Evolutionary conservation across 495 filamentous ascomycete species (phyloP).

Genomic region (Penicillium waksmanii): DNA sequence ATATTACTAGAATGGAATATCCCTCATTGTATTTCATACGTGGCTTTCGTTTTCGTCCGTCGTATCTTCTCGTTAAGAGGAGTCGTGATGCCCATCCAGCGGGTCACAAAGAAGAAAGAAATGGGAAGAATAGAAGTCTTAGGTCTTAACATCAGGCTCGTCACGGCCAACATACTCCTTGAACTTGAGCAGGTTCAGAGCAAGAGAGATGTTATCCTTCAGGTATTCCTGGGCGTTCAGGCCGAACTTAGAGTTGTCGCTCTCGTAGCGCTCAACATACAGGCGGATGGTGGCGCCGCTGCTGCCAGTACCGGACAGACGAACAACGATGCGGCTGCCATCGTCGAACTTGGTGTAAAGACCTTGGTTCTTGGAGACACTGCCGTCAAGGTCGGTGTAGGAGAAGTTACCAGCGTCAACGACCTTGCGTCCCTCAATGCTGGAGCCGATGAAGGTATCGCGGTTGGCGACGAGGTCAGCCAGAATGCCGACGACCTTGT

Average conservation of each 20-base stretch:
- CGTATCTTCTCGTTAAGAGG: conserved; percentile 15
- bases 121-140: conserved; percentile 29
- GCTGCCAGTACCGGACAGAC: conserved; percentile 91
- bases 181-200: conserved; percentile 82
- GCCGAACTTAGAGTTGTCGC: conserved; percentile 72
- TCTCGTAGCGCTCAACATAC: conserved; percentile 92
- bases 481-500: conserved; percentile 80
- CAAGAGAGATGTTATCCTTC: conserved; percentile 81
- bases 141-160: conserved; percentile 95
- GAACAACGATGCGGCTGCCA: conserved; percentile 90
- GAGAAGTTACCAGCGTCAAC: conserved; percentile 91
- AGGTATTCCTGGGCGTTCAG: conserved; percentile 92
- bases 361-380: conserved; percentile 93
- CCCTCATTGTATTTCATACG: conserved; percentile 15
- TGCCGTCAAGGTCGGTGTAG: conserved; percentile 96
- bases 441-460: conserved; percentile 78
- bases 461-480: conserved; percentile 69
- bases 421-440: conserved; percentile 80
- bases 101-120: conserved; percentile 18
- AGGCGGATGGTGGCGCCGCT: conserved; percentile 94
- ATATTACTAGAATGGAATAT: conserved; percentile 19
- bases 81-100: conserved; percentile 36
- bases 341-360: conserved; percentile 94
- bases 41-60: conserved; percentile 24
- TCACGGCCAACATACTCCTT: conserved; percentile 87